Evolutionary conservation across 257 asterid species (phyloP), one percentile per base, ranked within the genome.

Genomic region (Solanum piurae): DNA sequence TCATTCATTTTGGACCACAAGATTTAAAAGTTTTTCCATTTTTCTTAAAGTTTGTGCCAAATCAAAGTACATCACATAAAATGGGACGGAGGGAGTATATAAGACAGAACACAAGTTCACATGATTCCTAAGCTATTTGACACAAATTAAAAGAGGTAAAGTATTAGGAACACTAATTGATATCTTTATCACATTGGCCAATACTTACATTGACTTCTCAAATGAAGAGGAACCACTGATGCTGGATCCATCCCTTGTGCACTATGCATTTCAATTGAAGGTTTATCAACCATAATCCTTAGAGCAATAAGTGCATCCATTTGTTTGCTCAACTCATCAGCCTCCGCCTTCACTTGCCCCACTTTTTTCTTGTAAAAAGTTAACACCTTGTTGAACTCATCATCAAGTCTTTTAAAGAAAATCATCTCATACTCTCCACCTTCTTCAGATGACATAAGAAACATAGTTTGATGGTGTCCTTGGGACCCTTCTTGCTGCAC

Each of bases 291-390:
- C 62, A 14, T 90, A 40, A 94, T 83, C 88, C 98, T 91, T 87
- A 96, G 87, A 85, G 98, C 99, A 87, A 96, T 94, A 4, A 96
- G 94, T 23, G 96, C 96, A 88, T 96, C 98, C 98, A 96, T 96
- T 88, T 96, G 99, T 29, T 89, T 94, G 66, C 88, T 94, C 88
- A 96, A 84, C 89, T 91, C 91, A 46, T 86, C 94, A 5, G 98
- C 98, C 58, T 93, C 96, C 5, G 29, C 42, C 75, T 90, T 90
- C 83, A 88, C 92, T 36, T 95, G 93, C 25, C 80, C 88, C 13
- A 95, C 94, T 68, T 93, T 94, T 0, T 16, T 91, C 92, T 84
- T 87, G 66, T 94, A 95, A 87, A 96, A 96, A 55, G 71, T 91
- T 0, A 92, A 46, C 33, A 93, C 98, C 83, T 96, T 96, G 76